phyloP scores from a whole-genome alignment of 2,329 filamentous ascomycete species.

The Colletotrichum salicis region DNA sequence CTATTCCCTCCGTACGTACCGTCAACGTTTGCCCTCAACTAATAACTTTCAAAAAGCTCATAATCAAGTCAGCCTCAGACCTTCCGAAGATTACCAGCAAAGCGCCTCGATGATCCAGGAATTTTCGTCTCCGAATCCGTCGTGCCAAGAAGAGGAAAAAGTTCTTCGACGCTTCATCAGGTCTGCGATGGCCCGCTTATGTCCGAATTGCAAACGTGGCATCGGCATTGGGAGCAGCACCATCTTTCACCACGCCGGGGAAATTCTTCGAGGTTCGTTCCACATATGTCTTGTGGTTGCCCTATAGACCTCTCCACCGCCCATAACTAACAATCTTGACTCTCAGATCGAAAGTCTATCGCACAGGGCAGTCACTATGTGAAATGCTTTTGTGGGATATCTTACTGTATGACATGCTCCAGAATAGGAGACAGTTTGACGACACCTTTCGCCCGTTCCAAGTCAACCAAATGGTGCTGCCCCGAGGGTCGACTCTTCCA shows the following conservation, averaged over 20 bases:
- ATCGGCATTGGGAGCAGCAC: background rate
- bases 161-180: background rate
- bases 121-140: background rate
- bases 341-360: background rate
- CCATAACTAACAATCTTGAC: too few species aligned
- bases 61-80: background rate
- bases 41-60: too few species aligned
- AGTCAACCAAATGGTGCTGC: constrained; percentile 42
- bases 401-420: background rate
- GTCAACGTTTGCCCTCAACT: too few species aligned
- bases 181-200: background rate
- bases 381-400: background rate
- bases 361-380: background rate
- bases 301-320: too few species aligned
- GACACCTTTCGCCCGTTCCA: background rate
- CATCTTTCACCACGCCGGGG: background rate
- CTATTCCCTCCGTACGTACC: background rate
- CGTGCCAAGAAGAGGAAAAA: background rate
- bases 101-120: background rate
- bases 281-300: too few species aligned
- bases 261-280: background rate
- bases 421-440: background rate
- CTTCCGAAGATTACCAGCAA: background rate
- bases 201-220: background rate
- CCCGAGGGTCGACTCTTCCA: constrained; percentile 39